These are phyloP conservation scores for Beauveria sp. DNA, from an alignment of 2,329 filamentous ascomycete species.

Conservation along the genomic window DNA sequence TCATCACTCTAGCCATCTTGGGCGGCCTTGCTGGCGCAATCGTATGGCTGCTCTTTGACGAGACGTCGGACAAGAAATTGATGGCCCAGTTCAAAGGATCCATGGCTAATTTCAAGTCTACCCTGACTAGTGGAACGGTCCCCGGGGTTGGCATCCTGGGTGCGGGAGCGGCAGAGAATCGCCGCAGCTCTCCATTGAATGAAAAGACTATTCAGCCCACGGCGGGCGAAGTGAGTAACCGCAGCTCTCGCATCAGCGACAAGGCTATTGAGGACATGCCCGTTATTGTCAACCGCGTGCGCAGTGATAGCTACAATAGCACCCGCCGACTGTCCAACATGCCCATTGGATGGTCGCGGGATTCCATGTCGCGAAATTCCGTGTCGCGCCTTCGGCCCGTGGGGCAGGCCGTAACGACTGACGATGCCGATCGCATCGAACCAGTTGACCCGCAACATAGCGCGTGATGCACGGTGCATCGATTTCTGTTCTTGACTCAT, in stretches of 20 bases:
- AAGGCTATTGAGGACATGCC: constrained; percentile 12
- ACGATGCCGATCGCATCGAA: background rate
- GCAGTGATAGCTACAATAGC: constrained; percentile 14
- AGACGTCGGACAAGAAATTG: constrained; percentile 29
- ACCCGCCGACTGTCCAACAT: constrained; percentile 26
- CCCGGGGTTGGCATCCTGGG: constrained; percentile 11
- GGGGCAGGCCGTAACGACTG: background rate
- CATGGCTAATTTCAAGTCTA: background rate
- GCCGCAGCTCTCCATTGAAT: constrained; percentile 9
- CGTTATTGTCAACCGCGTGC: constrained; percentile 16
- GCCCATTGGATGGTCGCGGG: constrained; percentile 31
- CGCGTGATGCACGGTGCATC: background rate
- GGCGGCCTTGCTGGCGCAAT: constrained; percentile 46
- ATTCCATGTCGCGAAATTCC: constrained; percentile 22
- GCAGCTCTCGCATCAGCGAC: constrained; percentile 16
- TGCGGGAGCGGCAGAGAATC: constrained; percentile 19
- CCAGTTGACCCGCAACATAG: background rate
- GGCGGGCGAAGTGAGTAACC: constrained; percentile 13
- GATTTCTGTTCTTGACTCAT: background rate
- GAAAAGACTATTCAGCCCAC: constrained; percentile 19
- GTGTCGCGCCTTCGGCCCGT: constrained; percentile 10
- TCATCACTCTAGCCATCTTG: constrained; percentile 53
- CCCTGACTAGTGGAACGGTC: constrained; percentile 12
- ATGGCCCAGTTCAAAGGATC: constrained; percentile 24
- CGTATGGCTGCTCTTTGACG: constrained; percentile 42